phyloP scores from a whole-genome alignment of 2,329 filamentous ascomycete species.

The Trichoderma guizhouense region DNA sequence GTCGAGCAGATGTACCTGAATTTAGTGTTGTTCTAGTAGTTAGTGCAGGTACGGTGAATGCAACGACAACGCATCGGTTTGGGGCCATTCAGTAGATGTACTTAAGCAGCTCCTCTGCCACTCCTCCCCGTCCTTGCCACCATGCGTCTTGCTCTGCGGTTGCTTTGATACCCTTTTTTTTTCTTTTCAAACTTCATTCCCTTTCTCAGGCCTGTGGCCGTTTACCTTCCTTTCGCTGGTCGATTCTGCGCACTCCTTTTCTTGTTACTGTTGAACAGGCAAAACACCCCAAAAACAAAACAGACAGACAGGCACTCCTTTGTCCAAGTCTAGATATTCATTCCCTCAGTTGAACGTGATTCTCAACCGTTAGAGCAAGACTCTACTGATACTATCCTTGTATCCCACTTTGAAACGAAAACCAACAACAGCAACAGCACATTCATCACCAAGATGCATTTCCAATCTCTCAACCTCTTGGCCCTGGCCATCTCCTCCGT shows the following conservation, averaged over 20 bases:
- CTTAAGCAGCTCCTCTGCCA: neutral
- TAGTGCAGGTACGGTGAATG: neutral
- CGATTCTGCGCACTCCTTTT: slow-evolving; percentile 16
- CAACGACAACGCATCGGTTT: neutral
- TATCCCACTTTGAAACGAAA: neutral
- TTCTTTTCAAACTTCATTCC: neutral
- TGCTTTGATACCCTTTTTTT: neutral
- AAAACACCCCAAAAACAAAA: neutral
- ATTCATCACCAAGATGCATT: slow-evolving; percentile 25
- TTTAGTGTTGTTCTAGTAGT: neutral
- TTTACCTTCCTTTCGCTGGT: slow-evolving; percentile 15
- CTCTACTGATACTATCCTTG: neutral
- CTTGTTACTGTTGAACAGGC: neutral
- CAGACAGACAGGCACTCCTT: neutral
- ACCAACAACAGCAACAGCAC: neutral
- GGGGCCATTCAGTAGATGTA: neutral
- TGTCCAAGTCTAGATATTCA: neutral
- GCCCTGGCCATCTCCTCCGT: slow-evolving; percentile 26
- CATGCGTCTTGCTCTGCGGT: neutral
- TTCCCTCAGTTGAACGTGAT: neutral
- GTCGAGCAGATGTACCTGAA: neutral
- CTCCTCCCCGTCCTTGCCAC: neutral
- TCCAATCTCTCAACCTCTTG: slow-evolving; percentile 22
- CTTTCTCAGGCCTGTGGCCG: slow-evolving; percentile 5
- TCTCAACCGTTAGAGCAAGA: neutral